Base-by-base conservation (phyloP, 768 basidiomycete species). In the Tulasnella sp. region DNA sequence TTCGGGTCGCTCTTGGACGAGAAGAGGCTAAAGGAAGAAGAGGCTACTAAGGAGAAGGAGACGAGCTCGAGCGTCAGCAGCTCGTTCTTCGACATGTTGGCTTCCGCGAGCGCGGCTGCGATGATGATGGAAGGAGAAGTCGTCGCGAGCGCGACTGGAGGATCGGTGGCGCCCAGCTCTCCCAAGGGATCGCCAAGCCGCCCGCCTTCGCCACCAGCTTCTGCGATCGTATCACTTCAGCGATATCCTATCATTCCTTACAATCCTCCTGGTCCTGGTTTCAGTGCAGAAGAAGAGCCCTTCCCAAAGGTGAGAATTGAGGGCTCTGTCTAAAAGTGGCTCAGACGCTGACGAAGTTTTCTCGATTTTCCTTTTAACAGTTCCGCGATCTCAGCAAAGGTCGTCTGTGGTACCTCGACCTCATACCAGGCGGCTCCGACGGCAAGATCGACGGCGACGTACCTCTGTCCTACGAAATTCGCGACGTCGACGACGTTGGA, bases 171-270 rank as follows among this genome's bases (percentile, higher is more conserved):
- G n/a, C 29, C n/a, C 18, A 23, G 37, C 35, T 71, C 70, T 71
- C 37, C 35, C 7, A 71, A 37, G 16, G 10, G 10, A 11, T 35
- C 55, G n/a, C 44, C 44, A 5, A 75, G 55, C 20, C 74, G 76
- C 9, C 35, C 67, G 6, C 55, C 67, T 15, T 70, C 76, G 44
- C 55, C 76, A 3, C 76, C 76, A 10, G 23, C 73, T 26, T 69
- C 76, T 15, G 42, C 76, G 15, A 72, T n/a, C 40, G 42, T 77
- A 5, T 5, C 61, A 11, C 70, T 77, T 42, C 76, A 77, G 42
- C 40, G 76, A 32, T 77, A 77, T 44, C 76, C 76, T 20, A 77
- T 77, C 70, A 77, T 77, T 29, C 76, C 76, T 26, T 77, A 77
- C 70, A 70, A 70, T 40, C 76, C 76, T 70, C 61, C 76, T 39